A percentile compares a stretch with the other conserved stretches of the same genome.
phyloP scores from a whole-genome alignment of 257 asterid genomes.

The Przewalskia tangutica region DNA sequence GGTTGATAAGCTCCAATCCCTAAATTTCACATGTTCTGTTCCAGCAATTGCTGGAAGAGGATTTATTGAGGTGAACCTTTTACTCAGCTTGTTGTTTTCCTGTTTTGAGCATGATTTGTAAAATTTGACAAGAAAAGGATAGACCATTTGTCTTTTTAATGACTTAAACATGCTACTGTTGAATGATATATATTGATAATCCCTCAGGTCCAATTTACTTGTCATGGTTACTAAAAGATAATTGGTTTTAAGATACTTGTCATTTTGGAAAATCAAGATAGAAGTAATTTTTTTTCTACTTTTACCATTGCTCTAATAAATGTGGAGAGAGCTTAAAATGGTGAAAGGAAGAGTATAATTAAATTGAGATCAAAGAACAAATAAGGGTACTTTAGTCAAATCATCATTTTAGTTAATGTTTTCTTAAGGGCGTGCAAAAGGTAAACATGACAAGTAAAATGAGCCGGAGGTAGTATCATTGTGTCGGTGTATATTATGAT shows the following conservation, averaged over 20 bases:
- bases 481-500: background rate
- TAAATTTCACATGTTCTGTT: conserved; percentile 33
- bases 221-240: background rate
- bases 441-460: background rate
- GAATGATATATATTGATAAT: background rate
- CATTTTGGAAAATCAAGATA: background rate
- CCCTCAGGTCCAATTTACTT: background rate
- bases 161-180: background rate
- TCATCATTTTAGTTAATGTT: background rate
- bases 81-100: background rate
- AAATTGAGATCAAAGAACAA: background rate
- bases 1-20: conserved; percentile 24
- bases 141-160: background rate
- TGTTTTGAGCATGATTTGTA: background rate
- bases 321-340: background rate
- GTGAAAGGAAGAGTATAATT: background rate
- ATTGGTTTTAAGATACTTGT: background rate
- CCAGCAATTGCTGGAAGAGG: conserved; percentile 68
- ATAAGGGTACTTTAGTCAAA: background rate
- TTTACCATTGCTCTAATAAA: background rate
- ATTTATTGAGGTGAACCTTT: conserved; percentile 50
- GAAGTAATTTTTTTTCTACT: background rate
- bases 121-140: background rate
- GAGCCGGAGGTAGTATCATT: background rate
- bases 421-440: background rate